Evolutionary conservation across 148 eudicot species (phyloP).

Genomic region (Cornus kousa): DNA sequence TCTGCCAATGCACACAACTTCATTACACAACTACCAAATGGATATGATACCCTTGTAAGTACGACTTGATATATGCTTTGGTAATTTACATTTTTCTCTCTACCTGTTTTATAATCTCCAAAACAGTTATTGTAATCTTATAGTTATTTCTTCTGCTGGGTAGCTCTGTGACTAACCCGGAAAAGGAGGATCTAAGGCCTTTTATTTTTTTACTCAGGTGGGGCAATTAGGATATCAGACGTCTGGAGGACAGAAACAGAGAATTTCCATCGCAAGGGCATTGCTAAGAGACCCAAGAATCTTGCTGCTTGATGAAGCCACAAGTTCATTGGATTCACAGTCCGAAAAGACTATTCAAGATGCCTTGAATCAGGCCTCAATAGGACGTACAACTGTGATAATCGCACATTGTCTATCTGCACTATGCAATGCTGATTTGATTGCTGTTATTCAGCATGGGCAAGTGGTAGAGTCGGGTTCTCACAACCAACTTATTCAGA

Average conservation of each 20-base stretch:
- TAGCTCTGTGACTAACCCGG: background rate
- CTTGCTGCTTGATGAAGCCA: conserved; percentile 24
- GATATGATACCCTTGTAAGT: conserved; percentile 22
- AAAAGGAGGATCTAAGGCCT: background rate
- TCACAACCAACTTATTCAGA: conserved; percentile 14
- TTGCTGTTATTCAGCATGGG: conserved; percentile 21
- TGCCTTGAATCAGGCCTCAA: conserved; percentile 15
- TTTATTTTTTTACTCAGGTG: conserved; percentile 2
- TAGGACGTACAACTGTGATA: conserved; percentile 23
- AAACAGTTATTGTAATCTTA: too few relatives aligned
- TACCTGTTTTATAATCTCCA: background rate
- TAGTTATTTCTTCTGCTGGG: background rate
- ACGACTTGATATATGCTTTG: background rate
- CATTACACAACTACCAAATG: conserved; percentile 18
- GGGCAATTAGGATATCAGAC: conserved; percentile 21
- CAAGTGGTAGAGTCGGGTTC: conserved; percentile 17
- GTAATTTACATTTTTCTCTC: background rate
- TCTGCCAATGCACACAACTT: conserved; percentile 25
- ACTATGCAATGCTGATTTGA: conserved; percentile 16
- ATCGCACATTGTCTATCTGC: conserved; percentile 19
- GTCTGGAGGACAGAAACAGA: conserved; percentile 28
- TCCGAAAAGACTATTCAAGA: conserved; percentile 25
- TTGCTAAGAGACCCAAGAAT: conserved; percentile 18
- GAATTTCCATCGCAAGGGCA: conserved; percentile 23
- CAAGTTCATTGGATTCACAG: conserved; percentile 24